phyloP scores from a whole-genome alignment of 2,329 filamentous ascomycete species.

The Neofusicoccum sp. region DNA sequence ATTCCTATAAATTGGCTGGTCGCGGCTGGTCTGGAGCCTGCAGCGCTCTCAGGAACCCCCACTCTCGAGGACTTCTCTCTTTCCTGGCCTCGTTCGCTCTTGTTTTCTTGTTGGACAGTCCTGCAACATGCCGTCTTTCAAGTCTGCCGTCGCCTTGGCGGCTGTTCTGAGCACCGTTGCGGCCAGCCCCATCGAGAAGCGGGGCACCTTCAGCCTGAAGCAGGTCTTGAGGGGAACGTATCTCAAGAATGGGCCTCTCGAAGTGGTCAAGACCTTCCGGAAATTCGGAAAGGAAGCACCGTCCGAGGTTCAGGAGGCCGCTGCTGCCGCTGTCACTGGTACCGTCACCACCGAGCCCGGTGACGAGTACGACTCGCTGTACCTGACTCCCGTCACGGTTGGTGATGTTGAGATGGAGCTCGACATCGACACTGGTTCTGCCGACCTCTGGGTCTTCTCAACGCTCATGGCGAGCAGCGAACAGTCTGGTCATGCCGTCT shows the following conservation, averaged over 20 bases:
- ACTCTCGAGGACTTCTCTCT: neutral
- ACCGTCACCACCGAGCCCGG: constrained; percentile 40
- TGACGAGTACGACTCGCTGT: constrained; percentile 38
- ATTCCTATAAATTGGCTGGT: neutral
- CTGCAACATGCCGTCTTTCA: constrained; percentile 33
- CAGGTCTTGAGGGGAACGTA: constrained; percentile 31
- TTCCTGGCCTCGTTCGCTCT: too few species aligned
- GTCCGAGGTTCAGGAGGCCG: constrained; percentile 29
- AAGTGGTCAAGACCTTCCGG: constrained; percentile 40
- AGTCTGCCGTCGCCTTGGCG: constrained; percentile 30
- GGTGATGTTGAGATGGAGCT: constrained; percentile 63
- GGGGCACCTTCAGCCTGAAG: constrained; percentile 31
- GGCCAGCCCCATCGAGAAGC: constrained; percentile 31
- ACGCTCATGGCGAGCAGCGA: constrained; percentile 52
- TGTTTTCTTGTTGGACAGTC: neutral
- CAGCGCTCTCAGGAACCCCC: neutral
- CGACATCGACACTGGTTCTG: constrained; percentile 69
- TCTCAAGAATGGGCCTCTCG: constrained; percentile 39
- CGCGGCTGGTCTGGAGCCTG: neutral
- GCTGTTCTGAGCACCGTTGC: constrained; percentile 27
- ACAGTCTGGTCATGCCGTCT: constrained; percentile 56
- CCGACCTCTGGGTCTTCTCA: constrained; percentile 70
- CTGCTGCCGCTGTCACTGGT: constrained; percentile 35
- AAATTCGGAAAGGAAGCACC: constrained; percentile 39
- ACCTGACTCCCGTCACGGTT: constrained; percentile 57